Conservation (phyloP, 2,329 filamentous ascomycete species). For the Biscogniauxia sp. region DNA sequence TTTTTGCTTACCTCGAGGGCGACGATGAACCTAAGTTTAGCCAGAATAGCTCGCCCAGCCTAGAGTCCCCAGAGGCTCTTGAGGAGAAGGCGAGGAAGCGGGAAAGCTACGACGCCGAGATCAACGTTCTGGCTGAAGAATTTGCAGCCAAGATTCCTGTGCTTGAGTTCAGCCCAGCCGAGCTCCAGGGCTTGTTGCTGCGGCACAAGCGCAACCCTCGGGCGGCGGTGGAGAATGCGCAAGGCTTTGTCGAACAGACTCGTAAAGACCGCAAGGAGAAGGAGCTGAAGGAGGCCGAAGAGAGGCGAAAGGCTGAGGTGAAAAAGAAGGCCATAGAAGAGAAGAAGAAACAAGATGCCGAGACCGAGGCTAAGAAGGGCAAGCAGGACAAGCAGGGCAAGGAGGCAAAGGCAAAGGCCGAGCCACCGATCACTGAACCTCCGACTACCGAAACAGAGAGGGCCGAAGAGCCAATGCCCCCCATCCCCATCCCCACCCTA, state of each 20-base stretch:
- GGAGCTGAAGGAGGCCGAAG: conserved; percentile 32
- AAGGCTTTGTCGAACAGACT: conserved; percentile 49
- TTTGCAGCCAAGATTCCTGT: conserved; percentile 53
- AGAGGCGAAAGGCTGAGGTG: conserved; percentile 28
- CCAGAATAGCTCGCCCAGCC: conserved; percentile 24
- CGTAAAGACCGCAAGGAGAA: conserved; percentile 40
- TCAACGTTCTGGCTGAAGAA: conserved; percentile 44
- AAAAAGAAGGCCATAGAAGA: conserved; percentile 27
- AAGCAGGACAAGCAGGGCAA: conserved; percentile 29
- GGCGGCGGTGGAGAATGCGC: conserved; percentile 45
- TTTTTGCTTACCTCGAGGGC: conserved; percentile 52
- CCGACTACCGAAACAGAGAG: neutral
- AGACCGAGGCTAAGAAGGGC: conserved; percentile 40
- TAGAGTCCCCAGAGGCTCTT: conserved; percentile 29
- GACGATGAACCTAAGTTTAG: conserved; percentile 38
- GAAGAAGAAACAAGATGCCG: conserved; percentile 44
- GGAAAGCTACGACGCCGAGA: conserved; percentile 36
- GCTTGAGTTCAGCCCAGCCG: conserved; percentile 57
- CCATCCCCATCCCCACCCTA: neutral
- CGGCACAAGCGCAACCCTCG: conserved; percentile 53
- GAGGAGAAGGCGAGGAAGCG: conserved; percentile 32
- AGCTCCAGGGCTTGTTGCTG: conserved; percentile 59
- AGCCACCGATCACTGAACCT: neutral
- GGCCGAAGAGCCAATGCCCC: neutral
- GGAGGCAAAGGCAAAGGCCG: neutral